Percentiles rank a stretch among this genome's conserved stretches.
phyloP scores from a whole-genome alignment of 2,329 filamentous ascomycete genomes.

The Epichloe amarillans region DNA sequence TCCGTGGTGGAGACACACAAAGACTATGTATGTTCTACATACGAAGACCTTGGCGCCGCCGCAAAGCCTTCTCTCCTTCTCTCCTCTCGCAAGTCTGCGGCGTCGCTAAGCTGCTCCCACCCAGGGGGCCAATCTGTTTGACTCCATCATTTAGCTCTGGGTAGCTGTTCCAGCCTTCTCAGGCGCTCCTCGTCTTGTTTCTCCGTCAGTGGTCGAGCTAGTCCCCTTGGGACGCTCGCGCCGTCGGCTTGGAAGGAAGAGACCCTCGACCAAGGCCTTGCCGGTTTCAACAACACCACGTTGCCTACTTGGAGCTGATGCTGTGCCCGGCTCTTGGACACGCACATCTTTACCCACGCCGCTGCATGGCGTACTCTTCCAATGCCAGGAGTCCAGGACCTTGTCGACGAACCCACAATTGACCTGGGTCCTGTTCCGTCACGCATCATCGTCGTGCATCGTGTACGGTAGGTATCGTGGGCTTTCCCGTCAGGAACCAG shows the following conservation, averaged over 20 bases:
- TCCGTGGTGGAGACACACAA: background rate
- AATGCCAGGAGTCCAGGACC: background rate
- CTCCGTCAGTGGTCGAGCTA: background rate
- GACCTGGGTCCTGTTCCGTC: background rate
- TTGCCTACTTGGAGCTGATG: background rate
- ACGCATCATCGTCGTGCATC: background rate
- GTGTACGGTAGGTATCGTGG: background rate
- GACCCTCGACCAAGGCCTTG: background rate
- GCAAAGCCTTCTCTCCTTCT: background rate
- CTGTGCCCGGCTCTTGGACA: background rate
- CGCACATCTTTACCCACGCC: background rate
- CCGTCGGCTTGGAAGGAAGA: background rate
- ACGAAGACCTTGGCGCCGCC: background rate
- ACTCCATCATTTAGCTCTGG: conserved; percentile 1
- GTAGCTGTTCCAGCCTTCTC: background rate
- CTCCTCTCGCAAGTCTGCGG: background rate
- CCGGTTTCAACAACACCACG: conserved; percentile 3
- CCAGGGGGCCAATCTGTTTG: conserved; percentile 1
- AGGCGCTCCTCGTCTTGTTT: background rate
- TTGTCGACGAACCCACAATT: background rate
- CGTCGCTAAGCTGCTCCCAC: background rate
- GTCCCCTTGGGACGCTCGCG: background rate
- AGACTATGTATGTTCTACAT: background rate
- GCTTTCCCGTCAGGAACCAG: background rate
- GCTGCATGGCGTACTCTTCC: background rate